Base-by-base conservation (phyloP, 2,329 filamentous ascomycete species). In the Monosporascus sp. region DNA sequence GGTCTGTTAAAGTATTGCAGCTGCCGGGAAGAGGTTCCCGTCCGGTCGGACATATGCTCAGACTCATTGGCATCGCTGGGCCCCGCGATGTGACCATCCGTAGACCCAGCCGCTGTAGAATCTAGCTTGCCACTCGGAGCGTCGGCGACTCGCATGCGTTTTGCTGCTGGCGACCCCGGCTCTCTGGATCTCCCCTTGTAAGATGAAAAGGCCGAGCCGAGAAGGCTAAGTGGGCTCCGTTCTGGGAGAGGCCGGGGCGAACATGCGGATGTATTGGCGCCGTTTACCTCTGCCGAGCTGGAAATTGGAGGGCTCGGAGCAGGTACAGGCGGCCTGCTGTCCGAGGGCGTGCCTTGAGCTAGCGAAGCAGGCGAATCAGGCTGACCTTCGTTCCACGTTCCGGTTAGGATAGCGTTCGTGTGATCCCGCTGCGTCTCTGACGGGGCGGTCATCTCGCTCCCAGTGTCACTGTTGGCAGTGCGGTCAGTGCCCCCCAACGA, bases 311-410 rank as follows among this genome's bases (percentile, higher is more conserved):
- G 51, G 41, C 40, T 56, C 2, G 48, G 26, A 16, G 31, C n/a
- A 19, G 11, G 26, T 7, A 26, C 17, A 24, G 49, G 44, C 14
- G 47, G 9, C 3, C 48, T 56, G 31, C 57, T 53, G 19, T 58
- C 58, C 50, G 56, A 60, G 7, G 64, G 60, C 20, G 63, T 61
- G 22, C 52, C 51, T n/a, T 51, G 49, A 11, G 63, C 62, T 7
- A 81, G 82, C 6, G 81, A 85, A 16, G 63, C 62, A 7, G 81
- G 82, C 6, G 82, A 85, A 56, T 84, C 79, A 0, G 80, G 78
- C 56, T 86, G 82, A 3, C 81, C 83, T 62, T 86, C 80, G 53
- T 85, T 85, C 80, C 80, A 85, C 7, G 78, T 83, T 5, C 78
- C 79, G 17, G 74, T 78, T 53, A 81, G 59, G 40, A 85, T 74